phyloP scores from a whole-genome alignment of 1,139 yeast genomes.

The Zygosaccharomyces sapae region DNA sequence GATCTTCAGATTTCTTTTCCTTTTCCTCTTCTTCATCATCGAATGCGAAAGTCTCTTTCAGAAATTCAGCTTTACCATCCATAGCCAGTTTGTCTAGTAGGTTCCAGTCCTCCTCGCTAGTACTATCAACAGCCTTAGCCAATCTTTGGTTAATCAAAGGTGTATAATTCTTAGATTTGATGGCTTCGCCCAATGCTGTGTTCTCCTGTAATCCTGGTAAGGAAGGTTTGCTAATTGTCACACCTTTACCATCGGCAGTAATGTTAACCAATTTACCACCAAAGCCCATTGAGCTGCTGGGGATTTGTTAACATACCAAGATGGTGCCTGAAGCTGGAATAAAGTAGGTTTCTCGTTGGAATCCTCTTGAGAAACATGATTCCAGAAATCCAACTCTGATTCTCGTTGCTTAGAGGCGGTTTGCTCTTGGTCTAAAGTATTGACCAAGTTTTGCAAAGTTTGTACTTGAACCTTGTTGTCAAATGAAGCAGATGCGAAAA shows the following conservation, averaged over 20 bases:
- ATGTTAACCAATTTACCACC: conserved; percentile 83
- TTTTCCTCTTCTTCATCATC: conserved; percentile 32
- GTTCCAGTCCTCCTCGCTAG: conserved; percentile 72
- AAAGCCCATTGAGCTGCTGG: conserved; percentile 74
- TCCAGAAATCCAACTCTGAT: conserved; percentile 84
- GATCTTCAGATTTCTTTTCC: conserved; percentile 9
- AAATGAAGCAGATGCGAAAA: conserved; percentile 92
- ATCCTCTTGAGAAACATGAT: conserved; percentile 55
- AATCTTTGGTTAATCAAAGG: conserved; percentile 53
- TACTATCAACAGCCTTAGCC: conserved; percentile 41
- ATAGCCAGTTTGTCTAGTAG: conserved; percentile 55
- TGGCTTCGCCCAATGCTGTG: conserved; percentile 49
- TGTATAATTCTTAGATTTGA: conserved; percentile 51
- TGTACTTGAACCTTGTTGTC: conserved; percentile 84
- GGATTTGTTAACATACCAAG: conserved; percentile 76
- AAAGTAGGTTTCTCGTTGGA: conserved; percentile 32
- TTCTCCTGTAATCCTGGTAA: conserved; percentile 43
- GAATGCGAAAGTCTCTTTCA: conserved; percentile 38
- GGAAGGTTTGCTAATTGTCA: conserved; percentile 50
- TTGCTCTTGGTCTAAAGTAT: conserved; percentile 39
- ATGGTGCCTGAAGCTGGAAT: conserved; percentile 70
- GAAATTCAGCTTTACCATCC: conserved; percentile 45
- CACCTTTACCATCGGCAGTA: conserved; percentile 40
- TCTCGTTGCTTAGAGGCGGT: conserved; percentile 31
- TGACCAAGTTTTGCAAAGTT: conserved; percentile 66